These are phyloP conservation scores for Sphaerulina vaccinii DNA, from an alignment of 2,329 filamentous ascomycete species.

Conservation along the genomic window DNA sequence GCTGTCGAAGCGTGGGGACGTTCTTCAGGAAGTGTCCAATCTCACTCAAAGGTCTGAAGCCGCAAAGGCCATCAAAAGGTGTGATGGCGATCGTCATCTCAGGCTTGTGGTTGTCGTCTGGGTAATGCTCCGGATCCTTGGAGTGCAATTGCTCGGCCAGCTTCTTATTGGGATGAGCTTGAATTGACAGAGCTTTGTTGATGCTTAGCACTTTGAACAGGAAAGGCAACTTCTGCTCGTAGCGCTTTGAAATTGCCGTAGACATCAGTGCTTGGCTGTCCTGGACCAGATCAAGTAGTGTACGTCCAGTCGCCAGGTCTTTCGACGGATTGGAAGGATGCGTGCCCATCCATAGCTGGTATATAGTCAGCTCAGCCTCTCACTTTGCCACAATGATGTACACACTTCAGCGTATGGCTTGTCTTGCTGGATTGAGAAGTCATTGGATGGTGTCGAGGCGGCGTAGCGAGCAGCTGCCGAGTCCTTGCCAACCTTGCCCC, in stretches of 20 bases:
- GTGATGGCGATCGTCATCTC: conserved; percentile 99
- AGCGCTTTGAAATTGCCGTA: conserved; percentile 68
- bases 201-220: conserved; percentile 98
- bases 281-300: conserved; percentile 80
- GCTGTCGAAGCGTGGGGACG: conserved; percentile 53
- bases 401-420: conserved; percentile 91
- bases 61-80: conserved; percentile 91
- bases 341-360: conserved; percentile 98
- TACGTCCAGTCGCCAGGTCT: conserved; percentile 78
- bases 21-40: conserved; percentile 78
- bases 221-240: conserved; percentile 82
- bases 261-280: conserved; percentile 84
- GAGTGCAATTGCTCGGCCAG: conserved; percentile 85
- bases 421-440: conserved; percentile 75
- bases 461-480: conserved; percentile 90
- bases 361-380: conserved; percentile 26
- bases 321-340: conserved; percentile 94
- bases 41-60: conserved; percentile 84
- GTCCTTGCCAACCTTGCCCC: conserved; percentile 87
- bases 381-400: conserved; percentile 10
- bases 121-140: conserved; percentile 88
- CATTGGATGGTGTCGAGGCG: conserved; percentile 72
- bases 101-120: conserved; percentile 99
- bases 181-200: conserved; percentile 92
- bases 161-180: conserved; percentile 72